Evolutionary conservation across 768 basidiomycete species (phyloP), one percentile per base, ranked within the genome.

Genomic region (Amanita inopinata): DNA sequence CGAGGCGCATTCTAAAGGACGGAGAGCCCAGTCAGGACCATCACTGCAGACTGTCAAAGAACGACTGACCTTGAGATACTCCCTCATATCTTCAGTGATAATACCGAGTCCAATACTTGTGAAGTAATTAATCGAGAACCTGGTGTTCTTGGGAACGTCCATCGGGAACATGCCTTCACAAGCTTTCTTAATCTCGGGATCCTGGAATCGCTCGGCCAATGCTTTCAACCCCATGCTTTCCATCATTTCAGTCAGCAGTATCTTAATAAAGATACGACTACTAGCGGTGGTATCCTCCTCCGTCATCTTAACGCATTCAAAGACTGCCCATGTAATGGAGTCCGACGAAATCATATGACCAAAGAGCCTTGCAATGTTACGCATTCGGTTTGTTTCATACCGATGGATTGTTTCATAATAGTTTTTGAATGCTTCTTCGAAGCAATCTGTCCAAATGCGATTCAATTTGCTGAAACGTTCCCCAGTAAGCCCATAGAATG

Each of bases 331-430:
- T 1, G 88, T 88, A 40, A 98, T 71, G 0, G 88, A 74, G 58
- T 99, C 96, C 14, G 75, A 80, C 5, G 85, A 76, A 46, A 97
- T 48, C 18, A 98, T 69, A 57, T 96, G 92, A 1, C 96, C 96
- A 52, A 99, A 97, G 69, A 99, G 91, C 32, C 92, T 80, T 7
- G 89, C 87, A 49, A 99, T 96, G 58, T 98, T 99, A 40, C 96
- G 89, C 15, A 99, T 70, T 8, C 93, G 87, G 62, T 98, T 99
- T 14, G 96, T 96, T 63, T 99, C 96, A 62, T 97, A 98, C 48
- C 96, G 84, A 67, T 99, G 96, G 54, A 98, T 90, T 3, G 96
- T 98, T 15, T 77, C 80, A 67, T 92, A 99, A 63, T 98, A 98
- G 56, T 76, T 85, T 33, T 56, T 61, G 63, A 98, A 98, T 1